Evolutionary conservation across 192 early-diverging fungal species (phyloP).

Genomic region (Jimgerdemannia flammicorona): DNA sequence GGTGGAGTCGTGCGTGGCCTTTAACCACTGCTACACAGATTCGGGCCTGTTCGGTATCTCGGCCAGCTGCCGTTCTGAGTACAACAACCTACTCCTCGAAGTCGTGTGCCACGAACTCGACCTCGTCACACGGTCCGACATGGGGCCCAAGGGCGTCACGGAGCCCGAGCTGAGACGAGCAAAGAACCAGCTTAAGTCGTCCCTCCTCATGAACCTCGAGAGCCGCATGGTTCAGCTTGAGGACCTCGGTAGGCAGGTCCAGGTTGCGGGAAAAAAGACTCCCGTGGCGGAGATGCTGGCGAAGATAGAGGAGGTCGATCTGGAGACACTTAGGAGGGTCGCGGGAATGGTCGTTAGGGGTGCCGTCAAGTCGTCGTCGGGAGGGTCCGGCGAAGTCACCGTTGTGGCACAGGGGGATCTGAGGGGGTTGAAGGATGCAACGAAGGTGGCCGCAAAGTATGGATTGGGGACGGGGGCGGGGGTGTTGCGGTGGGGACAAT

Average conservation of each 20-base stretch:
- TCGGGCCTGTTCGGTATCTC: constrained; percentile 92
- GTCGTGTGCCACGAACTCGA: constrained; percentile 84
- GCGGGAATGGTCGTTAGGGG: constrained; percentile 68
- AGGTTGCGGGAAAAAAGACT: constrained; percentile 70
- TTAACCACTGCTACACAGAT: constrained; percentile 90
- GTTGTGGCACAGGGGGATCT: constrained; percentile 64
- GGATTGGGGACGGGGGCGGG: constrained; percentile 39
- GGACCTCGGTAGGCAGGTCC: constrained; percentile 87
- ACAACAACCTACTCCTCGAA: constrained; percentile 69
- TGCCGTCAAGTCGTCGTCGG: constrained; percentile 46
- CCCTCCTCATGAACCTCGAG: constrained; percentile 92
- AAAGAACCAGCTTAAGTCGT: constrained; percentile 94
- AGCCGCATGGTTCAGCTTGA: constrained; percentile 91
- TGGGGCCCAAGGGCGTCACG: constrained; percentile 38
- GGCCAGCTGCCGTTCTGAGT: constrained; percentile 77
- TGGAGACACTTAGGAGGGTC: constrained; percentile 74
- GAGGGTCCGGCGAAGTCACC: constrained; percentile 59
- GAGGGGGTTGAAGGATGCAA: constrained; percentile 35
- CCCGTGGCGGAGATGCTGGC: constrained; percentile 72
- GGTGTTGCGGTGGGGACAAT: background rate
- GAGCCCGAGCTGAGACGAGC: constrained; percentile 73
- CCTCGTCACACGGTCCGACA: constrained; percentile 49
- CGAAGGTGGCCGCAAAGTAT: constrained; percentile 46
- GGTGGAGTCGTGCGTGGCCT: constrained; percentile 92
- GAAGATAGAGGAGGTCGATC: constrained; percentile 74